Evolutionary conservation across 768 basidiomycete species (phyloP).

Genomic region (Boletus patriciae): DNA sequence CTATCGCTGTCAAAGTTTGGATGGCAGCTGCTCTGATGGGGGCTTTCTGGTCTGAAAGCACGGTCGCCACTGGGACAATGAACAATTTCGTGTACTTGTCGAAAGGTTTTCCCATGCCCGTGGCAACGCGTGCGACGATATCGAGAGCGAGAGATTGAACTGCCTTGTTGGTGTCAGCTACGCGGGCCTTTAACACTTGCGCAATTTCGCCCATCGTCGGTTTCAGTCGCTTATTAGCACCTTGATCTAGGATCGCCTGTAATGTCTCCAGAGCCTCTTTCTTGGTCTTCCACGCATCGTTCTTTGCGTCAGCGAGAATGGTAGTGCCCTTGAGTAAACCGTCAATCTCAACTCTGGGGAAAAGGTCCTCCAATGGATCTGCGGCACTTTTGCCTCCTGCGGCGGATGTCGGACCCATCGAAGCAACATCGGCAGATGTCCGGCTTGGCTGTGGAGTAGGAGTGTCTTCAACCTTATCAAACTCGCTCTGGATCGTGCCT

Average conservation of each 20-base stretch:
- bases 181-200: slow-evolving; percentile 81
- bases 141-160: slow-evolving; percentile 90
- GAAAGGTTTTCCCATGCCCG: slow-evolving; percentile 94
- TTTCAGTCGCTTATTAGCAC: slow-evolving; percentile 89
- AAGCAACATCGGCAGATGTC: slow-evolving; percentile 71
- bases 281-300: slow-evolving; percentile 94
- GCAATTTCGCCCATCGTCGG: slow-evolving; percentile 91
- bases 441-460: slow-evolving; percentile 76
- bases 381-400: slow-evolving; percentile 39
- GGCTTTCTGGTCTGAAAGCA: slow-evolving; percentile 91
- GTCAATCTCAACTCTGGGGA: slow-evolving; percentile 94
- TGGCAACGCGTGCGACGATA: slow-evolving; percentile 85
- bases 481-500: slow-evolving; percentile 86
- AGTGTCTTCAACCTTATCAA: slow-evolving; percentile 85
- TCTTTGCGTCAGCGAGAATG: slow-evolving; percentile 81
- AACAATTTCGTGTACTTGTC: slow-evolving; percentile 86
- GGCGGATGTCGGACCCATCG: slow-evolving; percentile 43
- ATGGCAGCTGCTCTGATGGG: slow-evolving; percentile 77
- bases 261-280: slow-evolving; percentile 91
- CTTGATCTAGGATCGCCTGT: slow-evolving; percentile 83
- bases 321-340: slow-evolving; percentile 78
- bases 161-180: slow-evolving; percentile 90
- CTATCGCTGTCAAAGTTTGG: slow-evolving; percentile 78
- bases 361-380: slow-evolving; percentile 90
- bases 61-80: slow-evolving; percentile 72